A percentile compares a stretch with the other conserved stretches of the same genome.
phyloP scores from a whole-genome alignment of 1,284 basidiomycete species.

The Puccinia horiana region DNA sequence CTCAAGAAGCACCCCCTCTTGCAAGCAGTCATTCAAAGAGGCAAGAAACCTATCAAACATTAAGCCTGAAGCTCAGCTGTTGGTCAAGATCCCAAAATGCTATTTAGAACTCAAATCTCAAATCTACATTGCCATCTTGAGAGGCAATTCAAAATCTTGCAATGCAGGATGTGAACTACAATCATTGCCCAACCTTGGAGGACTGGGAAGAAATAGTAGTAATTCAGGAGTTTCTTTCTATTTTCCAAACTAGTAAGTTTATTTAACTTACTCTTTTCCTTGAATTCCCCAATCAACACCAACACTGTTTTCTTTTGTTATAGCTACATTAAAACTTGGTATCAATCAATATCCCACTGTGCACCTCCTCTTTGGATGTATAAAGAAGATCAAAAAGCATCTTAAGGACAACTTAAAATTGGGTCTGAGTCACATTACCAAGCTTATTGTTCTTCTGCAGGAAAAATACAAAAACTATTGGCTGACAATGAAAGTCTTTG shows the following conservation, averaged over 20 bases:
- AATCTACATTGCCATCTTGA: too few relatives aligned
- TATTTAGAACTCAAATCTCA: too few relatives aligned
- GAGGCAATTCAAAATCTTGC: background rate
- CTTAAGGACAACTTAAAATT: background rate
- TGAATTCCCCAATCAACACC: background rate
- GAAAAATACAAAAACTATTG: background rate
- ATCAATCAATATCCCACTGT: too few relatives aligned
- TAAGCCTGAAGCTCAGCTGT: too few relatives aligned
- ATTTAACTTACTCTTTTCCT: too few relatives aligned
- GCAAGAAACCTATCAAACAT: too few relatives aligned
- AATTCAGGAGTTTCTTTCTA: background rate
- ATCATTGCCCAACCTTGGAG: too few relatives aligned
- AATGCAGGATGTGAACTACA: background rate
- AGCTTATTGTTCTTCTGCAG: too few relatives aligned
- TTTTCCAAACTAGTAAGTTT: too few relatives aligned
- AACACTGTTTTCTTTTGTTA: background rate
- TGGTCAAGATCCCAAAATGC: background rate
- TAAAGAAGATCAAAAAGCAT: background rate
- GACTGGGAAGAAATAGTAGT: constrained; percentile 1
- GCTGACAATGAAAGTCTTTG: background rate
- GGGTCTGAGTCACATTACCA: background rate
- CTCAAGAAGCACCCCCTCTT: too few relatives aligned
- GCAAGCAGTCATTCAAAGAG: too few relatives aligned
- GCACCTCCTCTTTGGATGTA: background rate
- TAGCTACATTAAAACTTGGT: background rate